Evolutionary conservation across 2,329 filamentous ascomycete species (phyloP), one percentile per base, ranked within the genome.

Genomic region (Ophiocordyceps sinensis): DNA sequence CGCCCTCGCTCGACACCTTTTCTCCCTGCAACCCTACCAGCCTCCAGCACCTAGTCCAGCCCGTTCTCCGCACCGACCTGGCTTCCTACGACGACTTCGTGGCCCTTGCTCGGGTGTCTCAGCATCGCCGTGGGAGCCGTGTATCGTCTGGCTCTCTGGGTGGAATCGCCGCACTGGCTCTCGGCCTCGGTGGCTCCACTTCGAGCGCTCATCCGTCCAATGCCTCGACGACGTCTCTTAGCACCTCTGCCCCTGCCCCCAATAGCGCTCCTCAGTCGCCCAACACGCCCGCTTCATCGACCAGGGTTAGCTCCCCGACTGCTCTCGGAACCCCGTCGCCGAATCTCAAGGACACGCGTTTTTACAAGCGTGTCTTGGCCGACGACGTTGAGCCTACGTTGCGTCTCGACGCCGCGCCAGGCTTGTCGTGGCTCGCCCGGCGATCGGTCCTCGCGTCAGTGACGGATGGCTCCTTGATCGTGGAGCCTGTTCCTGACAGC

Each of bases 331-430:
- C 53, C 12, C 56, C 55, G 21, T 46, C 75, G 29, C 77, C 75
- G 3, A 77, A 79, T 5, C 65, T 98, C 34, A 94, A 91, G 55
- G 91, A 96, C 43, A 85, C 83, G 26, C 85, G 83, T 48, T 98
- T 96, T 56, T 98, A 89, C 66, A 96, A 96, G 65, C 79, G 91
- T 37, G 80, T 79, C 6, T 62, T 96, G 23, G 72, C 77, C 17
- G 91, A 98, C 59, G 91, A 98, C 54, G 85, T 98, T 43, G 91
- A 98, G 56, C 91, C 91, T 1, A 94, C 91, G 0, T 66, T 98
- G 10, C 79, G 91, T 35, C 73, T 98, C 4, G 91, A 98, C 58
- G 73, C 78, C 3, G 88, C 91, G 0, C 91, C 91, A 0, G 85
- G 88, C 0, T 74, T 98, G 26, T 95, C 87, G 1, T 98, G 91